phyloP scores from a whole-genome alignment of 2,329 filamentous ascomycete species.

The Aschersonia sp. region DNA sequence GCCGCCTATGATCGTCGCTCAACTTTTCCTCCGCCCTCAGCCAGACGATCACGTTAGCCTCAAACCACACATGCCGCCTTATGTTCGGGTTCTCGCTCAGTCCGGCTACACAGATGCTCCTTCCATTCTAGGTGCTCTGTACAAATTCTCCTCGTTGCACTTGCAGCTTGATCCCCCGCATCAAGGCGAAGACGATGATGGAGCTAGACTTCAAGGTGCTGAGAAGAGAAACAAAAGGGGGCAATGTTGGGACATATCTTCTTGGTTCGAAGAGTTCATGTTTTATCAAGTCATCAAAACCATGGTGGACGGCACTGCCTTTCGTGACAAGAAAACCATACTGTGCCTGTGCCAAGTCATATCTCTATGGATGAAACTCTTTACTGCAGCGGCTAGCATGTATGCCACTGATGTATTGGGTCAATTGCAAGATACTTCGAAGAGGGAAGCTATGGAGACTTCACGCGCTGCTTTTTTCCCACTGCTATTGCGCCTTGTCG shows the following conservation, averaged over 20 bases:
- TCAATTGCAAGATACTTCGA: constrained; percentile 26
- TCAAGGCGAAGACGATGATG: constrained; percentile 2
- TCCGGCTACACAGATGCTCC: constrained; percentile 37
- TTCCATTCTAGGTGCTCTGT: constrained; percentile 39
- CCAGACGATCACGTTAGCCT: constrained; percentile 31
- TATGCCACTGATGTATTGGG: constrained; percentile 34
- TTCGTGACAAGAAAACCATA: constrained; percentile 31
- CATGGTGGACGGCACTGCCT: constrained; percentile 44
- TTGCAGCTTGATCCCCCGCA: constrained; percentile 5
- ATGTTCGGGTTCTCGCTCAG: constrained; percentile 39
- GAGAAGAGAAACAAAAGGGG: constrained; percentile 9
- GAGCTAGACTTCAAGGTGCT: constrained; percentile 1
- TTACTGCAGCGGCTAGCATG: constrained; percentile 33
- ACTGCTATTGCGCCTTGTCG: constrained; percentile 45
- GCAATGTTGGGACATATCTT: constrained; percentile 40
- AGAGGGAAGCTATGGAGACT: constrained; percentile 42
- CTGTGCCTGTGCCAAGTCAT: constrained; percentile 34
- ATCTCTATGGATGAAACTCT: constrained; percentile 44
- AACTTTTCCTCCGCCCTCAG: constrained; percentile 43
- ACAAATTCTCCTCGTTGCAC: constrained; percentile 42
- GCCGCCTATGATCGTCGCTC: constrained; percentile 34
- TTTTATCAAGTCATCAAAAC: constrained; percentile 86
- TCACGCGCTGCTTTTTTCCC: constrained; percentile 50
- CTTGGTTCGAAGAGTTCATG: constrained; percentile 70
- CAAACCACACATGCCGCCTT: constrained; percentile 45